A percentile compares a stretch with the other conserved stretches of the same genome.
Conservation (phyloP, 192 early-diverging fungal species). For the Spizellomyces punctatus region DNA sequence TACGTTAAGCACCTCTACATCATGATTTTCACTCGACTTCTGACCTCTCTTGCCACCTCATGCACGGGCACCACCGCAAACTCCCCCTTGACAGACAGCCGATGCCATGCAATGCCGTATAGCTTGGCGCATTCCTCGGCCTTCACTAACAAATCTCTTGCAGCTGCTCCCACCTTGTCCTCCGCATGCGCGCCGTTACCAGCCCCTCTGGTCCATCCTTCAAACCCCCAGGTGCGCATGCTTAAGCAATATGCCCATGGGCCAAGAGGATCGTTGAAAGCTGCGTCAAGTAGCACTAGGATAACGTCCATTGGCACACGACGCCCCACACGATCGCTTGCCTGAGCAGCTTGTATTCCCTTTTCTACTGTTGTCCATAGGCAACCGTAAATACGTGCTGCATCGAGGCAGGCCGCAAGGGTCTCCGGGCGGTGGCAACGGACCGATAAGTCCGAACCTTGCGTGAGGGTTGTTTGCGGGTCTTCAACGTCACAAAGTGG, state of each 20-base stretch:
- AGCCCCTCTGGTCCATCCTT: slow-evolving; percentile 6
- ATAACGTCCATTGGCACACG: slow-evolving; percentile 19
- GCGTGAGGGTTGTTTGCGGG: slow-evolving; percentile 1
- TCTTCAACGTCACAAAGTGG: slow-evolving; percentile 22
- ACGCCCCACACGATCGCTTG: slow-evolving; percentile 5
- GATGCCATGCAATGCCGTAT: slow-evolving; percentile 31
- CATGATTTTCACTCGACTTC: slow-evolving; percentile 30
- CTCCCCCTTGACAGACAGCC: slow-evolving; percentile 20
- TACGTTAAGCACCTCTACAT: background rate
- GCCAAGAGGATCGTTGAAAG: slow-evolving; percentile 33
- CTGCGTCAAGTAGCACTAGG: slow-evolving; percentile 28
- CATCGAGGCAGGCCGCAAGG: slow-evolving; percentile 22
- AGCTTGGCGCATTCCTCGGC: slow-evolving; percentile 34
- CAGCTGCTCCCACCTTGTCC: background rate
- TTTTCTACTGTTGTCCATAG: slow-evolving; percentile 18
- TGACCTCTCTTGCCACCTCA: slow-evolving; percentile 31
- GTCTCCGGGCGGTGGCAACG: slow-evolving; percentile 7
- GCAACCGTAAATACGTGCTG: slow-evolving; percentile 19
- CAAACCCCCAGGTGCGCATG: background rate
- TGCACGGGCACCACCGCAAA: slow-evolving; percentile 30
- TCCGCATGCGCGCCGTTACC: background rate
- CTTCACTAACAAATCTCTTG: slow-evolving; percentile 19
- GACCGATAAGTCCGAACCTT: slow-evolving; percentile 17
- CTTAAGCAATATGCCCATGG: slow-evolving; percentile 16
- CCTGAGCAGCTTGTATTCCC: slow-evolving; percentile 19